Evolutionary conservation across 78 protist genomes (phyloP).

Genomic region (Guillardia theta): DNA sequence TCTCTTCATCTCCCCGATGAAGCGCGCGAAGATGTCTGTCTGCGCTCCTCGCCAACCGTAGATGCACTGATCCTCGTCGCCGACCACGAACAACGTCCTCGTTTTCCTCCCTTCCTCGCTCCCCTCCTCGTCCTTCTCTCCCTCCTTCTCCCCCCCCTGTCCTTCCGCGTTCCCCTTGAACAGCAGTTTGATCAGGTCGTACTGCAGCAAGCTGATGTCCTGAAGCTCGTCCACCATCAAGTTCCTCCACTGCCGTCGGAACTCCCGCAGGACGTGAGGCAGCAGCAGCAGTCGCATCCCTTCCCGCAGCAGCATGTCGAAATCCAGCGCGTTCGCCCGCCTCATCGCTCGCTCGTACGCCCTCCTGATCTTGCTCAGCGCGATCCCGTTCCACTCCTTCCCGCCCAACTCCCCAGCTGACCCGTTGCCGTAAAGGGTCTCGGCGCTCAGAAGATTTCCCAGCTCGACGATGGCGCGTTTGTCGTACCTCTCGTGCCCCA

Average conservation of each 20-base stretch:
- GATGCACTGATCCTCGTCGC: constrained; percentile 24
- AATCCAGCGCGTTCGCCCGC: not conserved
- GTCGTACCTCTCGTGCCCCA: not conserved
- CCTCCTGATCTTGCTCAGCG: not conserved
- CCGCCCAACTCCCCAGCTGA: not conserved
- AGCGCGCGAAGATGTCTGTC: not conserved
- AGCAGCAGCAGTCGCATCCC: not conserved
- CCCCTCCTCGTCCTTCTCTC: not conserved
- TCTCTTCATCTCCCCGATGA: not conserved
- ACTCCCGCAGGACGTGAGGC: not conserved
- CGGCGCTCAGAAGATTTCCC: too few species aligned
- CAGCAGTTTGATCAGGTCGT: not conserved
- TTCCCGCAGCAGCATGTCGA: not conserved
- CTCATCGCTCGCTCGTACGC: not conserved
- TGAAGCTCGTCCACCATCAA: constrained; percentile 19
- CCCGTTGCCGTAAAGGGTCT: too few species aligned
- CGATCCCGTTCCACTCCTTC: not conserved
- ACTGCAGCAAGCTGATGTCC: not conserved
- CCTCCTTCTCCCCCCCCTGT: not conserved
- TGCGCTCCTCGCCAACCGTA: constrained; percentile 23
- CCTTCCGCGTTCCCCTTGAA: not conserved
- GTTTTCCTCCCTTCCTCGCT: not conserved
- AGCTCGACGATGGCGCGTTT: too few species aligned
- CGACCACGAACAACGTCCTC: not conserved
- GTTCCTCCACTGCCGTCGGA: not conserved